A percentile compares a stretch with the other conserved stretches of the same genome.
phyloP scores from a whole-genome alignment of 2,329 filamentous ascomycete genomes.

The Blumeria graminis region DNA sequence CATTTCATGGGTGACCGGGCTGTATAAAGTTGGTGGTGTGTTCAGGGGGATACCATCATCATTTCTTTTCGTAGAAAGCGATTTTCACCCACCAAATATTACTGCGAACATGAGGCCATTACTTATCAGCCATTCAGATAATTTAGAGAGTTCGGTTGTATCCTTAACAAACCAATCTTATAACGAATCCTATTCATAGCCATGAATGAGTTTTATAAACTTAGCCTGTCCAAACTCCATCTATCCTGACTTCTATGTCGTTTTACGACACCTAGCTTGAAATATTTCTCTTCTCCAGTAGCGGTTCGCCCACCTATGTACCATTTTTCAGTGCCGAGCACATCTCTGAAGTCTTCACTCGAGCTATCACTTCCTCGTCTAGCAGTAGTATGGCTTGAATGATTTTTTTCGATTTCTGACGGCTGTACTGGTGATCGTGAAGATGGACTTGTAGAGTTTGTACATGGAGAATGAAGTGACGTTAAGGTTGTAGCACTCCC shows the following conservation, averaged over 20 bases:
- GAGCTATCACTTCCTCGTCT: conserved; percentile 46
- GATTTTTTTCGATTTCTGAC: conserved; percentile 3
- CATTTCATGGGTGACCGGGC: no score
- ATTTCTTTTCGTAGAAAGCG: no score
- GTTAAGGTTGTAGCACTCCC: conserved; percentile 10
- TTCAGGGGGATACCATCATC: no score
- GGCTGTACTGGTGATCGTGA: conserved; percentile 6
- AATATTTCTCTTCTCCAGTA: conserved; percentile 56
- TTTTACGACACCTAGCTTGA: conserved; percentile 54
- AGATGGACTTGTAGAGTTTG: conserved; percentile 10
- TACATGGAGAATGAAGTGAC: conserved; percentile 12
- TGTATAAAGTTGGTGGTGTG: no score
- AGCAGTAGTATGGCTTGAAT: conserved; percentile 6
- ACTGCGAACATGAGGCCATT: no score
- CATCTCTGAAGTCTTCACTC: conserved; percentile 52
- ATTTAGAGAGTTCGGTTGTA: no score
- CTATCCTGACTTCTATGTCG: conserved; percentile 50
- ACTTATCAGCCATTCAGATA: no score
- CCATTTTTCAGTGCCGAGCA: conserved; percentile 51
- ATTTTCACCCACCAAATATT: no score
- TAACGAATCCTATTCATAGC: no score
- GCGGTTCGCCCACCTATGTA: conserved; percentile 60
- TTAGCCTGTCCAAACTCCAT: conserved; percentile 50
- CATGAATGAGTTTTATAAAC: conserved; percentile 24
- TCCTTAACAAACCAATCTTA: no score